Conservation (phyloP, 768 basidiomycete genomes). For the Krasilnikovozyma curviuscula region DNA sequence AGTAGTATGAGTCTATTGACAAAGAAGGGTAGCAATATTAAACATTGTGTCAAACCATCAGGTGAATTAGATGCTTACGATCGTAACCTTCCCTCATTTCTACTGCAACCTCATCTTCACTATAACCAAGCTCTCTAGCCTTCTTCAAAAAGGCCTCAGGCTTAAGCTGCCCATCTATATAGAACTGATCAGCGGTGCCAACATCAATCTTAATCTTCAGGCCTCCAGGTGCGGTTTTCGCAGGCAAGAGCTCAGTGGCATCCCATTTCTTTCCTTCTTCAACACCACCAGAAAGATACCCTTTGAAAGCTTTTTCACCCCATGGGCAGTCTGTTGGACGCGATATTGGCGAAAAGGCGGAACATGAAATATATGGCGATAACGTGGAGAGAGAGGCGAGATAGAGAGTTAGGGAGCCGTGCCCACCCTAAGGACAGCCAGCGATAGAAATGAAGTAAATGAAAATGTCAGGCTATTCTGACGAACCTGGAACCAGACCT, state of each 20-base stretch:
- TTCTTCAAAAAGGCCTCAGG: conserved; percentile 75
- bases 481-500: background rate
- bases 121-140: conserved; percentile 51
- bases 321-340: conserved; percentile 61
- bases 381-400: conserved; percentile 41
- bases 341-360: conserved; percentile 46
- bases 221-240: conserved; percentile 36
- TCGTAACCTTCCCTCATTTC: conserved; percentile 68
- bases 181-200: conserved; percentile 48
- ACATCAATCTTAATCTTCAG: conserved; percentile 74
- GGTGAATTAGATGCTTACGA: conserved; percentile 49
- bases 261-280: conserved; percentile 67
- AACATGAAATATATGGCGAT: conserved; percentile 62
- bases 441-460: background rate
- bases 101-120: conserved; percentile 56
- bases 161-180: conserved; percentile 65
- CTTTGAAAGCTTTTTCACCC: conserved; percentile 78
- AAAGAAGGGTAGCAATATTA: background rate
- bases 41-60: background rate
- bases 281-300: conserved; percentile 58
- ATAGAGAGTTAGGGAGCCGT: conserved; percentile 82
- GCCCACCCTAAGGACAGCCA: conserved; percentile 39
- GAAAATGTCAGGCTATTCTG: background rate
- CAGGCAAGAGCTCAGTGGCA: conserved; percentile 60
- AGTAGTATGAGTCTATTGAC: background rate